Percentiles rank a stretch among this genome's conserved stretches.
Conservation (phyloP, 2,329 filamentous ascomycete species). For the Fusarium sp. region DNA sequence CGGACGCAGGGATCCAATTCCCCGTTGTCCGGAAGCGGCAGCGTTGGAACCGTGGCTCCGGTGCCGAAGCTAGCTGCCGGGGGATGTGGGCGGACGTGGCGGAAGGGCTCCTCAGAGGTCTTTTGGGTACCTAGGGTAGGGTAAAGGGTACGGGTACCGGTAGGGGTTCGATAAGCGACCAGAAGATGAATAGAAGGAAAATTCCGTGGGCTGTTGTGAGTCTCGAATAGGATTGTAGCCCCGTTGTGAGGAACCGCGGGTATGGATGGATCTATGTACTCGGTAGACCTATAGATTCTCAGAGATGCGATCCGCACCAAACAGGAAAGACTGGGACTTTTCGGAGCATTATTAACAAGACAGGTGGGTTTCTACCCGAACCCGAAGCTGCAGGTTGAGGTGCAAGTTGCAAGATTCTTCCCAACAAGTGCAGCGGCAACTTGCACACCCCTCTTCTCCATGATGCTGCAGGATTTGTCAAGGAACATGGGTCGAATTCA, state of each 20-base stretch:
- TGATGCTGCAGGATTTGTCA: not conserved
- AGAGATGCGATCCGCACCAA: slow-evolving; percentile 33
- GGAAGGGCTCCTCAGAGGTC: slow-evolving; percentile 18
- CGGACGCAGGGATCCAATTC: slow-evolving; percentile 37
- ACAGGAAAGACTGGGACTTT: slow-evolving; percentile 12
- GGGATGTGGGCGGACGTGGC: slow-evolving; percentile 31
- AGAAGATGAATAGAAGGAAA: slow-evolving; percentile 18
- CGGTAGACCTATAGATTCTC: slow-evolving; percentile 17
- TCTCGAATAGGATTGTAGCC: slow-evolving; percentile 35
- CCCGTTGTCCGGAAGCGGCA: slow-evolving; percentile 40
- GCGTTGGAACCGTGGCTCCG: slow-evolving; percentile 44
- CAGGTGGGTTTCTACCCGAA: slow-evolving; percentile 5
- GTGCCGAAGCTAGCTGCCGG: slow-evolving; percentile 40
- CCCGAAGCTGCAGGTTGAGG: not conserved
- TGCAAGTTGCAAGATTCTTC: slow-evolving; percentile 30
- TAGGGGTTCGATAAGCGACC: slow-evolving; percentile 4
- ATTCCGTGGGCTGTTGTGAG: slow-evolving; percentile 17
- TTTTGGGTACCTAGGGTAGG: not conserved
- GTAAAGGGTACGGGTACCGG: not conserved
- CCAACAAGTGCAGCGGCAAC: slow-evolving; percentile 22
- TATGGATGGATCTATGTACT: slow-evolving; percentile 2
- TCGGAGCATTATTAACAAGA: slow-evolving; percentile 12
- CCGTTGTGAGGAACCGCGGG: slow-evolving; percentile 27
- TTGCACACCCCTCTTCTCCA: not conserved
- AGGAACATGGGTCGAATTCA: not conserved